These are phyloP conservation scores for Metschnikowia lochheadii DNA, from an alignment of 805 yeast species.

Conservation along the genomic window DNA sequence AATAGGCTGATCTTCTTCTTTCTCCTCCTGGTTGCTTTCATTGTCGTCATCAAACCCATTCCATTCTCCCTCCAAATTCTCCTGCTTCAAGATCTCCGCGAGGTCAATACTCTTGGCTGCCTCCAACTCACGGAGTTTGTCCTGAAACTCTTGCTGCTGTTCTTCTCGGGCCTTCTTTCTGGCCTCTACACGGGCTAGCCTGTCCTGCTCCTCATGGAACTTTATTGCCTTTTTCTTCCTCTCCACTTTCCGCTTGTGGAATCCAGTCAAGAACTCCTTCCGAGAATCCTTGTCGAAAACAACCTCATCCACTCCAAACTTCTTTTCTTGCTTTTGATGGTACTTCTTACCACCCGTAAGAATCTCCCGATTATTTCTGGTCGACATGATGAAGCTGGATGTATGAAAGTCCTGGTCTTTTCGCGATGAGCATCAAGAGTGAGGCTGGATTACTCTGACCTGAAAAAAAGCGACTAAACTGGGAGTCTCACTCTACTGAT, in stretches of 20 bases:
- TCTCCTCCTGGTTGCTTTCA: slow-evolving; percentile 8
- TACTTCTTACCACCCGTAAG: slow-evolving; percentile 85
- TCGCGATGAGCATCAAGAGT: slow-evolving; percentile 18
- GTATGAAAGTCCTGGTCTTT: not conserved
- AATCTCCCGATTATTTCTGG: slow-evolving; percentile 67
- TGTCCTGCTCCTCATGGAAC: slow-evolving; percentile 70
- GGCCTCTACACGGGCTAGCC: slow-evolving; percentile 69
- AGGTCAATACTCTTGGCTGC: slow-evolving; percentile 32
- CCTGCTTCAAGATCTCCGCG: slow-evolving; percentile 14
- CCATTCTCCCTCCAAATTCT: slow-evolving; percentile 33
- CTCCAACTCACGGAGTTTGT: slow-evolving; percentile 57
- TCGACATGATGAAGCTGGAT: slow-evolving; percentile 15
- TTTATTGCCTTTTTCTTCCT: slow-evolving; percentile 84
- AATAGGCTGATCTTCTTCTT: slow-evolving; percentile 10
- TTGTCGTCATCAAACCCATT: slow-evolving; percentile 32
- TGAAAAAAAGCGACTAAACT: not conserved
- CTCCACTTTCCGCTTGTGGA: slow-evolving; percentile 87
- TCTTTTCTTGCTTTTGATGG: slow-evolving; percentile 50
- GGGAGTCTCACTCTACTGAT: not conserved
- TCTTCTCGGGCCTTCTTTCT: slow-evolving; percentile 70
- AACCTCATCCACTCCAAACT: slow-evolving; percentile 68
- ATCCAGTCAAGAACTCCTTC: slow-evolving; percentile 85
- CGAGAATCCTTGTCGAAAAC: slow-evolving; percentile 78
- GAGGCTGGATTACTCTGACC: not conserved
- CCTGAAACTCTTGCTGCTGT: slow-evolving; percentile 59